These are phyloP conservation scores for Amanita molliuscula DNA, from an alignment of 768 basidiomycete genomes.

Conservation along the genomic window DNA sequence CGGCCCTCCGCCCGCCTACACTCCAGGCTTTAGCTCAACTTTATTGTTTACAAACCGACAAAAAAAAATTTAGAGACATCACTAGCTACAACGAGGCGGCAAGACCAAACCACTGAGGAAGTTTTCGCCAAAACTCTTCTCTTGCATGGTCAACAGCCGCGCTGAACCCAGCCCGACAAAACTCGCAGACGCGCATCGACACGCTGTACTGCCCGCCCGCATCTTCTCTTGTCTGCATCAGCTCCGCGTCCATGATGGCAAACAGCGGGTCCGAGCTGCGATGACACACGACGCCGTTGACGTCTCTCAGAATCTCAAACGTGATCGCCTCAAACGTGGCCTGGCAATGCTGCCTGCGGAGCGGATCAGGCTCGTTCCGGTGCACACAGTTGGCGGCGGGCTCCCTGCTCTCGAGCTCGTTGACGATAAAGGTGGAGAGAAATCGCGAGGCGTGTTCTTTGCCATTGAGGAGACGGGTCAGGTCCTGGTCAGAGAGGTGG, in stretches of 20 bases:
- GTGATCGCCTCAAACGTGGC: slow-evolving; percentile 66
- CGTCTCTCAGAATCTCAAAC: slow-evolving; percentile 64
- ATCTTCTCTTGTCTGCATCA: slow-evolving; percentile 54
- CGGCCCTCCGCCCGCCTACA: neutral
- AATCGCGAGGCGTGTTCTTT: slow-evolving; percentile 66
- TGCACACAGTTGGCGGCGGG: slow-evolving; percentile 39
- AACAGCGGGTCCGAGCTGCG: slow-evolving; percentile 63
- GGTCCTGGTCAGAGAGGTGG: slow-evolving; percentile 39
- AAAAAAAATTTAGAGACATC: neutral
- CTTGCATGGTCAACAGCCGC: slow-evolving; percentile 47
- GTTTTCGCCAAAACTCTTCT: slow-evolving; percentile 52
- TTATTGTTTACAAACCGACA: neutral
- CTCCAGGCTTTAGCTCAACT: no score
- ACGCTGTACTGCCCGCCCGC: slow-evolving; percentile 29
- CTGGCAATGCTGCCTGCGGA: slow-evolving; percentile 47
- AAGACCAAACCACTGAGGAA: slow-evolving; percentile 60
- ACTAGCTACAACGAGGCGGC: slow-evolving; percentile 16
- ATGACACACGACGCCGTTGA: slow-evolving; percentile 57
- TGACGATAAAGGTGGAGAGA: slow-evolving; percentile 69
- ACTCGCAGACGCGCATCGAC: slow-evolving; percentile 51
- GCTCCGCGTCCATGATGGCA: slow-evolving; percentile 54
- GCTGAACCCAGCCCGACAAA: slow-evolving; percentile 52
- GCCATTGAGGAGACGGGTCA: slow-evolving; percentile 52
- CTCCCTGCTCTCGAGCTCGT: slow-evolving; percentile 58
- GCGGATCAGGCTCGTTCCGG: slow-evolving; percentile 33